These are phyloP conservation scores for Candolleomyces aberdarensis DNA, from an alignment of 768 basidiomycete genomes.

Conservation along the genomic window DNA sequence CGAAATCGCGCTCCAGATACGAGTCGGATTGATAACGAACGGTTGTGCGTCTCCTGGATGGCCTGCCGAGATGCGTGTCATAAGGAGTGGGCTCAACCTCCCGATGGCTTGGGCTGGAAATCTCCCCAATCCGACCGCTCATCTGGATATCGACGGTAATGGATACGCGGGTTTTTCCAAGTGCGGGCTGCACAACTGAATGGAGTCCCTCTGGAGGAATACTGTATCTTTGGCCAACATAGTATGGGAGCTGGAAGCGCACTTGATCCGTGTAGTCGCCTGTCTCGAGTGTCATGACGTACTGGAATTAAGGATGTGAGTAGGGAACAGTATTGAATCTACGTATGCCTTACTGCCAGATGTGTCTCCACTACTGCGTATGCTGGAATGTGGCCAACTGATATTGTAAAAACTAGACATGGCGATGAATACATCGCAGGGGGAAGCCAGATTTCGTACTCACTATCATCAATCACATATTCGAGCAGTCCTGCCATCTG, in stretches of 20 bases:
- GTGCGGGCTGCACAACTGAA: slow-evolving; percentile 23
- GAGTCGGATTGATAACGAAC: slow-evolving; percentile 35
- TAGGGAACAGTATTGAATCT: background rate
- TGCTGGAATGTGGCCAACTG: slow-evolving; percentile 51
- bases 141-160: slow-evolving; percentile 48
- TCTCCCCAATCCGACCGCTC: slow-evolving; percentile 36
- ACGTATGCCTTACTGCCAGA: slow-evolving; percentile 36
- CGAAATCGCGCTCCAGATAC: slow-evolving; percentile 48
- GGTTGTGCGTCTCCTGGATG: slow-evolving; percentile 38
- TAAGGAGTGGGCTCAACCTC: slow-evolving; percentile 31
- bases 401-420: slow-evolving; percentile 52
- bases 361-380: slow-evolving; percentile 34
- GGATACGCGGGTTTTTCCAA: slow-evolving; percentile 29
- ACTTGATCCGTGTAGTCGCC: slow-evolving; percentile 46
- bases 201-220: slow-evolving; percentile 35
- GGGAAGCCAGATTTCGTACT: slow-evolving; percentile 15
- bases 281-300: slow-evolving; percentile 50
- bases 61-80: slow-evolving; percentile 27
- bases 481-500: slow-evolving; percentile 43
- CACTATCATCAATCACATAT: slow-evolving; percentile 51
- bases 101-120: slow-evolving; percentile 45
- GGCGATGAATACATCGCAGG: background rate
- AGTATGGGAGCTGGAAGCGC: slow-evolving; percentile 52
- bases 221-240: slow-evolving; percentile 53
- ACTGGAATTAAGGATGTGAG: slow-evolving; percentile 26